Base-by-base conservation (phyloP, 73 alveolate genomes). In the Paramecium tetraurelia region DNA sequence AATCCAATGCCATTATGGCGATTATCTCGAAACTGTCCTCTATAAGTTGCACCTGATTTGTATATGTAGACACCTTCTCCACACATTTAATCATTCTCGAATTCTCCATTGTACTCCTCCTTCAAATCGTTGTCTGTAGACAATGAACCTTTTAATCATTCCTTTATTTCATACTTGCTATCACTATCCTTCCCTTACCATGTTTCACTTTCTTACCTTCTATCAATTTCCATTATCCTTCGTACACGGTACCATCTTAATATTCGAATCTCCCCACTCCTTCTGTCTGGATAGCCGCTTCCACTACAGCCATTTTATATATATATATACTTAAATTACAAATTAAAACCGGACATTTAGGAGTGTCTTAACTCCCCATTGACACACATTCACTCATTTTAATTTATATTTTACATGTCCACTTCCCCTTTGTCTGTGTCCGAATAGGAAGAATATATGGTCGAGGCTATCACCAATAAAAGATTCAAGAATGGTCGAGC, bases 61-160 rank as follows among this genome's bases (percentile, higher is more conserved):
- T 84, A 98, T 41, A 95, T 95, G 83, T 96, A 94, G 3, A 93
- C 83, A 8, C 98, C 99, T 85, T 98, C 93, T 29, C 99, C 99
- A 38, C 97, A 98, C 98, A 96, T 96, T 70, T 89, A 92, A 92
- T 96, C 98, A 40, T 98, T 96, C 21, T 86, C 95, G 98, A 98
- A 95, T 68, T 95, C 96, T 40, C 99, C 99, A 72, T 95, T 97
- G 93, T 96, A 98, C 88, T 94, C 98, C 92, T 97, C 98, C 24
- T 69, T 50, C 20, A 58, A 71, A 43, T 85, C 93, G 59, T 85
- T 53, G 18, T 69, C 85, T 21, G 96, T 95, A 44, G 92, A 69
- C 16, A 88, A 95, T 31, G 69, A 69, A 44, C 93, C 85, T 92
- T 89, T 41, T 35, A 36, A 48, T 89, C 41, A 36, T 53, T 53